These are phyloP conservation scores for Tetradesmus obliquus DNA, from an alignment of 139 green algal genomes.

Conservation along the genomic window DNA sequence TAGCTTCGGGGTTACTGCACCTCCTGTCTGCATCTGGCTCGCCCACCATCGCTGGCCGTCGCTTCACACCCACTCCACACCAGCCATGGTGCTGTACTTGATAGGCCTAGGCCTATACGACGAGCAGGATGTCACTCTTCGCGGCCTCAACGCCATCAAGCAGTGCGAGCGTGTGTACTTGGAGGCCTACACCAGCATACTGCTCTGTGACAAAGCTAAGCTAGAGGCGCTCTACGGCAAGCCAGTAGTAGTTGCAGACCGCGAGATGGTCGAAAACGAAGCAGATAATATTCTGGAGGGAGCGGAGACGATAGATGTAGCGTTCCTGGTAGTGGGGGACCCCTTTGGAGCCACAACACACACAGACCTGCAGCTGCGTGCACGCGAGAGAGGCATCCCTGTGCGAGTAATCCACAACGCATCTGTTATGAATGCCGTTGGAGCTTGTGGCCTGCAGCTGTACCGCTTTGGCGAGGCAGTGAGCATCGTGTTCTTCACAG, in stretches of 20 bases:
- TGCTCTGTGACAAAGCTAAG: slow-evolving; percentile 87
- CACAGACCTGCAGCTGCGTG: slow-evolving; percentile 91
- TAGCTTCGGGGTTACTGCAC: too few relatives aligned
- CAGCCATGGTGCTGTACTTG: slow-evolving; percentile 91
- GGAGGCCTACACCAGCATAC: slow-evolving; percentile 97
- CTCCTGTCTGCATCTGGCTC: background rate
- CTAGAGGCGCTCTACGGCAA: slow-evolving; percentile 96
- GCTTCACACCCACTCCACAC: background rate
- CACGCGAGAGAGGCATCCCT: slow-evolving; percentile 75
- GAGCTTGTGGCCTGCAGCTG: slow-evolving; percentile 93
- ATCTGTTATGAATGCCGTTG: slow-evolving; percentile 97
- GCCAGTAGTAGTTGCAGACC: slow-evolving; percentile 88
- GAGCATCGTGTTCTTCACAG: slow-evolving; percentile 98
- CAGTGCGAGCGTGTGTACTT: slow-evolving; percentile 86
- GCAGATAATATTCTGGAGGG: slow-evolving; percentile 89
- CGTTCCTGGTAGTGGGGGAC: slow-evolving; percentile 98
- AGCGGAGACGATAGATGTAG: slow-evolving; percentile 85
- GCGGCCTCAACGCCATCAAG: slow-evolving; percentile 90
- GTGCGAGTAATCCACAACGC: slow-evolving; percentile 97
- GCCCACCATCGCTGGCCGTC: background rate
- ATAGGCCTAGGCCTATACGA: slow-evolving; percentile 95
- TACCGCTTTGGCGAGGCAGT: slow-evolving; percentile 97
- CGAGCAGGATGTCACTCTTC: slow-evolving; percentile 95
- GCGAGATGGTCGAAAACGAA: slow-evolving; percentile 54
- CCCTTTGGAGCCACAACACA: slow-evolving; percentile 84